Evolutionary conservation across 345 rosid genomes (phyloP).

Genomic region (Schrenkiella parvula): DNA sequence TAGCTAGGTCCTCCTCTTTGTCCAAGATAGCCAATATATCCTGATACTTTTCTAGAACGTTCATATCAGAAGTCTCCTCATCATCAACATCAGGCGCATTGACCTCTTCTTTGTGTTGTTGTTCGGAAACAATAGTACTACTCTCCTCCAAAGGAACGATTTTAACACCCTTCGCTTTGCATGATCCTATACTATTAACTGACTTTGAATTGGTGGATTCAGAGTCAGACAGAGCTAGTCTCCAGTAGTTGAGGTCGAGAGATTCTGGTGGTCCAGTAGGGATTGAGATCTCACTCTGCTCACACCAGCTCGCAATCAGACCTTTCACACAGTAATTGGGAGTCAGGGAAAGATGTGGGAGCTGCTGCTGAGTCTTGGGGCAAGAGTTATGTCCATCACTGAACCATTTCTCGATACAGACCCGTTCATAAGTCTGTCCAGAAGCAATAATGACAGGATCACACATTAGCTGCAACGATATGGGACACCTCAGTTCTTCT

Average conservation of each 20-base stretch:
- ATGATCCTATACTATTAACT: conserved; percentile 40
- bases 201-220: conserved; percentile 69
- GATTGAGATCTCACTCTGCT: conserved; percentile 64
- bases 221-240: conserved; percentile 65
- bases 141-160: conserved; percentile 74
- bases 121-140: conserved; percentile 42
- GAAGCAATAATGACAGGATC: conserved; percentile 98
- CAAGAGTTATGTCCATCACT: conserved; percentile 88
- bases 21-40: conserved; percentile 51
- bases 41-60: conserved; percentile 45
- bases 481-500: conserved; percentile 95
- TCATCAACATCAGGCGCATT: conserved; percentile 21
- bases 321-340: conserved; percentile 99
- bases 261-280: conserved; percentile 83
- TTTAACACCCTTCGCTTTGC: conserved; percentile 52
- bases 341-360: conserved; percentile 74
- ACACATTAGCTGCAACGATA: conserved; percentile 92
- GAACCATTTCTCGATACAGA: conserved; percentile 98
- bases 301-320: conserved; percentile 94
- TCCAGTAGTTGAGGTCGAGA: conserved; percentile 85
- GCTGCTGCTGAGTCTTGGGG: conserved; percentile 91
- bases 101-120: conserved; percentile 37
- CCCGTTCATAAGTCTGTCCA: conserved; percentile 94
- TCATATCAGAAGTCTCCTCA: conserved; percentile 41
- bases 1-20: conserved; percentile 43